A percentile compares a stretch with the other conserved stretches of the same genome.
These are phyloP conservation scores for Penicillium verrucosum DNA, from an alignment of 2,329 filamentous ascomycete genomes.

Conservation along the genomic window DNA sequence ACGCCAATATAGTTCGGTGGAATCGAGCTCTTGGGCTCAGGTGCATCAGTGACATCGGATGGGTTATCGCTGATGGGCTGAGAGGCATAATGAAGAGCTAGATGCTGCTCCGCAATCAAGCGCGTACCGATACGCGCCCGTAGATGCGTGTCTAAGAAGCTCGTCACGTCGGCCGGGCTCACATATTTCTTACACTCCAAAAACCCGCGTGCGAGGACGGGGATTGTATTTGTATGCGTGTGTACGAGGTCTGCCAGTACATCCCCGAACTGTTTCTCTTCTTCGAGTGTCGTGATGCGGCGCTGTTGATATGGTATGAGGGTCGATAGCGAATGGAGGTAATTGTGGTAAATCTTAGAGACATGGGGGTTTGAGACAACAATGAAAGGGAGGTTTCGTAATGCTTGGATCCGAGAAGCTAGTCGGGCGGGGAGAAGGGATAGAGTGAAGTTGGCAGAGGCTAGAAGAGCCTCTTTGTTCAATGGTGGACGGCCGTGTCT, in stretches of 20 bases:
- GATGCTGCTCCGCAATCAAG: constrained; percentile 92
- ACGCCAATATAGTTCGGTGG: constrained; percentile 77
- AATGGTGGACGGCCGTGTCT: constrained; percentile 80
- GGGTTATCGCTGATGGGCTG: constrained; percentile 66
- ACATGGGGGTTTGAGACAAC: constrained; percentile 98
- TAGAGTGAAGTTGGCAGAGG: constrained; percentile 93
- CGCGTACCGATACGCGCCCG: constrained; percentile 91
- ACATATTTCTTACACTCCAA: constrained; percentile 92
- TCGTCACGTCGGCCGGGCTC: constrained; percentile 73
- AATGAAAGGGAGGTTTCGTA: constrained; percentile 93
- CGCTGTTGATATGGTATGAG: constrained; percentile 78
- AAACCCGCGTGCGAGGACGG: constrained; percentile 85
- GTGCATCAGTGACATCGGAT: constrained; percentile 22
- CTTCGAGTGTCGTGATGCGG: constrained; percentile 71
- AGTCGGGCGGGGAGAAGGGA: constrained; percentile 87
- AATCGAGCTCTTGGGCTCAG: constrained; percentile 22
- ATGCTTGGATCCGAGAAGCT: constrained; percentile 86
- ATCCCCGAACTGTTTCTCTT: constrained; percentile 87
- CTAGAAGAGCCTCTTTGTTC: constrained; percentile 72
- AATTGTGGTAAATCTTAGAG: constrained; percentile 91
- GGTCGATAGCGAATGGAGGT: constrained; percentile 86
- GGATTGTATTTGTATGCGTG: constrained; percentile 92
- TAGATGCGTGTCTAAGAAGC: constrained; percentile 89
- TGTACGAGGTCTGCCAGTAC: constrained; percentile 93
- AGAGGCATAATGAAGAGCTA: constrained; percentile 75